Evolutionary conservation across 1,284 basidiomycete genomes (phyloP).

Genomic region (Naganishia sp.): DNA sequence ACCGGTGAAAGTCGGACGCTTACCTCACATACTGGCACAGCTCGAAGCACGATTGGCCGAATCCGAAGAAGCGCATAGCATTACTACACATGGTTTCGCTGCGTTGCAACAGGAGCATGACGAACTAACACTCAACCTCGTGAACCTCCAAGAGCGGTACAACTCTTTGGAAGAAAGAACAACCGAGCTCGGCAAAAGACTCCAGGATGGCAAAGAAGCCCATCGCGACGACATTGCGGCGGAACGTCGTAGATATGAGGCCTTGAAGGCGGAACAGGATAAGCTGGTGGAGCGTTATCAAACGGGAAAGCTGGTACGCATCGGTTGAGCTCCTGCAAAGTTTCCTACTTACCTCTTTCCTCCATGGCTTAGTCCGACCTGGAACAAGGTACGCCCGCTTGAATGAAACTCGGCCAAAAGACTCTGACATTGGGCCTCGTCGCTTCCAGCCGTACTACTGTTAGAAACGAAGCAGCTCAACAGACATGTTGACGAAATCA

Average conservation of each 20-base stretch:
- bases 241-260: constrained; percentile 6
- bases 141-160: not conserved
- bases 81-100: not conserved
- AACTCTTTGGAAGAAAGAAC: not conserved
- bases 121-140: not conserved
- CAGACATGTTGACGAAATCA: constrained; percentile 9
- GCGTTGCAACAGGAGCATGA: not conserved
- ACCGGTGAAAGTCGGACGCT: not conserved
- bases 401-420: too few species aligned
- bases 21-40: not conserved
- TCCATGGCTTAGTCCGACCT: not conserved
- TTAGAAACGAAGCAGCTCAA: not conserved
- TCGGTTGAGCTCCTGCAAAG: not conserved
- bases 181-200: constrained; percentile 8
- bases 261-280: constrained; percentile 9
- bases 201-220: constrained; percentile 18
- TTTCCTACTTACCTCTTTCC: not conserved
- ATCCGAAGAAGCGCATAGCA: not conserved
- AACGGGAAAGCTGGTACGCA: constrained; percentile 9
- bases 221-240: constrained; percentile 14
- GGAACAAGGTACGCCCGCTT: constrained; percentile 3
- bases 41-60: not conserved
- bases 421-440: too few species aligned
- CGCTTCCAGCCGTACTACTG: too few species aligned
- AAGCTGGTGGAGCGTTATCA: constrained; percentile 18